phyloP scores from a whole-genome alignment of 1,284 basidiomycete genomes.

The Pseudozyma thailandica region DNA sequence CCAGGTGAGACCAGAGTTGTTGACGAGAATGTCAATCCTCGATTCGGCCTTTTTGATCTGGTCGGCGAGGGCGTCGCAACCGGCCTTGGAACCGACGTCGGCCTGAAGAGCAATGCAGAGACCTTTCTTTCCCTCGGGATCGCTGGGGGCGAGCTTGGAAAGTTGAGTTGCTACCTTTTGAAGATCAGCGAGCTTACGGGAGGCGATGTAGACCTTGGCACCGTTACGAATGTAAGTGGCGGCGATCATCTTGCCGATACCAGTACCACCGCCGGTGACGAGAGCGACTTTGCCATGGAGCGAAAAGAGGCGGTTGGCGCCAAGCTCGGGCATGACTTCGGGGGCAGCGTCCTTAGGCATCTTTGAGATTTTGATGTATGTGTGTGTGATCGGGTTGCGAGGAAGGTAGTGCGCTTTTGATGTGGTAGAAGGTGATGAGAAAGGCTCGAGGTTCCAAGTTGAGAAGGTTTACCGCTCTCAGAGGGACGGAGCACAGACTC shows the following conservation, averaged over 20 bases:
- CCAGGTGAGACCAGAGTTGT: slow-evolving; percentile 74
- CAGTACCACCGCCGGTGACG: slow-evolving; percentile 76
- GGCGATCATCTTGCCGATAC: slow-evolving; percentile 75
- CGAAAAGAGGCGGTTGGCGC: slow-evolving; percentile 75
- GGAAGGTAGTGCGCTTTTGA: background rate
- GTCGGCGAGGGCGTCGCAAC: slow-evolving; percentile 79
- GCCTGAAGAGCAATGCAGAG: slow-evolving; percentile 60
- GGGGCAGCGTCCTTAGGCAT: slow-evolving; percentile 66
- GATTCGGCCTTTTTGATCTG: slow-evolving; percentile 76
- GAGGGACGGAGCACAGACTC: too few relatives aligned
- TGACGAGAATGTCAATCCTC: slow-evolving; percentile 72
- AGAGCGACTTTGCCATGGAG: slow-evolving; percentile 79
- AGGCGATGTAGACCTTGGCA: slow-evolving; percentile 82
- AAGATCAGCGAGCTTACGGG: slow-evolving; percentile 76
- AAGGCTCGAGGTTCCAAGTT: too few relatives aligned
- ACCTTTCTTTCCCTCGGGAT: slow-evolving; percentile 40
- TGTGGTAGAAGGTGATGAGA: too few relatives aligned
- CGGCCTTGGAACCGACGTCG: slow-evolving; percentile 74
- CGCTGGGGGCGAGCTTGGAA: slow-evolving; percentile 48
- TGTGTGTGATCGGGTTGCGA: background rate
- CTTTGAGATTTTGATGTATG: background rate
- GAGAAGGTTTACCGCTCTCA: too few relatives aligned
- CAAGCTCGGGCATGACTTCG: slow-evolving; percentile 72
- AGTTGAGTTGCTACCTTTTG: slow-evolving; percentile 71
- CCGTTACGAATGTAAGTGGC: slow-evolving; percentile 82